Evolutionary conservation across 768 basidiomycete genomes (phyloP).

Genomic region (Hypholoma fasciculare): DNA sequence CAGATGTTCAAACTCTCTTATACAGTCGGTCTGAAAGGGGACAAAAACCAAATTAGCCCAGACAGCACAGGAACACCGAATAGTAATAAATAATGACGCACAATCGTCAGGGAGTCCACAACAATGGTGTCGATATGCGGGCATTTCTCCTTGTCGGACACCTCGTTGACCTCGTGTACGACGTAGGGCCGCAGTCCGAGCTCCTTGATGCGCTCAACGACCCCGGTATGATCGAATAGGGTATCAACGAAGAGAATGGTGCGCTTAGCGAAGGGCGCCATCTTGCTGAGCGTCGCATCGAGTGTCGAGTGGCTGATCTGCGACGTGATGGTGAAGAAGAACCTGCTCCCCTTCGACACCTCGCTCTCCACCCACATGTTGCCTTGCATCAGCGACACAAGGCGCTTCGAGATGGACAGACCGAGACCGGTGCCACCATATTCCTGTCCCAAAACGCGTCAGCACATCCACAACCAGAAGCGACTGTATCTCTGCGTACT

Average conservation of each 20-base stretch:
- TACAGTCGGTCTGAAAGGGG: slow-evolving; percentile 71
- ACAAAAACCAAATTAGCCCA: slow-evolving; percentile 6
- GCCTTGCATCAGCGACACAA: slow-evolving; percentile 96
- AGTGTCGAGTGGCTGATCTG: slow-evolving; percentile 76
- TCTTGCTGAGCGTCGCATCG: slow-evolving; percentile 74
- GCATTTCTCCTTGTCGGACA: slow-evolving; percentile 77
- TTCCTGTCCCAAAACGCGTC: slow-evolving; percentile 50
- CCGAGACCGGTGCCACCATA: slow-evolving; percentile 97
- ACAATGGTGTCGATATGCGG: slow-evolving; percentile 95
- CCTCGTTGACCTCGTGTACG: slow-evolving; percentile 76
- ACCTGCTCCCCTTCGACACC: slow-evolving; percentile 88
- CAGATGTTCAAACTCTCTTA: slow-evolving; percentile 91
- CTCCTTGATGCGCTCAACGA: slow-evolving; percentile 74
- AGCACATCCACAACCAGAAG: neutral
- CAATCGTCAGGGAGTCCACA: slow-evolving; percentile 84
- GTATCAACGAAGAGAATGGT: slow-evolving; percentile 94
- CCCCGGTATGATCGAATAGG: slow-evolving; percentile 69
- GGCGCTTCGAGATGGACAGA: slow-evolving; percentile 94
- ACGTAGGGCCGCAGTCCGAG: slow-evolving; percentile 79
- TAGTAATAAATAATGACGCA: slow-evolving; percentile 38
- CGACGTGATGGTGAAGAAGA: slow-evolving; percentile 95
- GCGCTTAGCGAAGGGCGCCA: slow-evolving; percentile 84
- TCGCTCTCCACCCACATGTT: slow-evolving; percentile 99
- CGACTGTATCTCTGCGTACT: slow-evolving; percentile 43
- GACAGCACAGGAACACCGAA: neutral